Conservation (phyloP, 2,329 filamentous ascomycete genomes). For the Diatrype stigma region DNA sequence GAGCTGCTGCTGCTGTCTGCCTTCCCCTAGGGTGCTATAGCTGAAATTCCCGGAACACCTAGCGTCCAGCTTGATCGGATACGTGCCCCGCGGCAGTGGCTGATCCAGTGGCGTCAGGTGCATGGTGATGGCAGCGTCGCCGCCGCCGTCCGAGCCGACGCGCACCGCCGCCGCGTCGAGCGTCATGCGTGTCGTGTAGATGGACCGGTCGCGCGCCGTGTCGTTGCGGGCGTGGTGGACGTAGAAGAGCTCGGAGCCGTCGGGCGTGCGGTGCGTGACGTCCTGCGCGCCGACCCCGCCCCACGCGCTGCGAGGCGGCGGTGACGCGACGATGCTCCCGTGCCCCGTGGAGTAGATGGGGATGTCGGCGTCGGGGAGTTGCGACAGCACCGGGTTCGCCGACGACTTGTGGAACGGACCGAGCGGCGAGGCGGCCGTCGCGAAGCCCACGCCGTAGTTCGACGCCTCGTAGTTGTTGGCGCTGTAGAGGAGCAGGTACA, state of each 20-base stretch:
- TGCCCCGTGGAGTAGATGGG: constrained; percentile 32
- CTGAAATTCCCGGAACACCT: constrained; percentile 6
- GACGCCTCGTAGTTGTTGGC: constrained; percentile 14
- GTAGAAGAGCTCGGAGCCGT: constrained; percentile 30
- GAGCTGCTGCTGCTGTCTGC: no score
- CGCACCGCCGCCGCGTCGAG: constrained; percentile 18
- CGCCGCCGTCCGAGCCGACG: constrained; percentile 23
- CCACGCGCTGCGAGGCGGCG: constrained; percentile 18
- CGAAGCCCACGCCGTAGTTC: constrained; percentile 34
- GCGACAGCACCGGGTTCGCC: constrained; percentile 28
- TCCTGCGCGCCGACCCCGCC: constrained; percentile 25
- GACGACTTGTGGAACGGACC: constrained; percentile 30
- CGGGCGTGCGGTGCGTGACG: constrained; percentile 24
- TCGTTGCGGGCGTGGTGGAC: constrained; percentile 30
- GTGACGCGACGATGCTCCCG: constrained; percentile 30
- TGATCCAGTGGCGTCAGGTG: constrained; percentile 28
- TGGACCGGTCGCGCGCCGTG: constrained; percentile 21
- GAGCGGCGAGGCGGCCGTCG: constrained; percentile 27
- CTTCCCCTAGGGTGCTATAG: not conserved
- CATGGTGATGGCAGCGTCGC: constrained; percentile 26
- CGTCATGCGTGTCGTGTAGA: constrained; percentile 30
- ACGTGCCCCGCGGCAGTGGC: constrained; percentile 25
- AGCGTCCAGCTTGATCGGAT: constrained; percentile 21
- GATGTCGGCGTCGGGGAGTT: constrained; percentile 21
- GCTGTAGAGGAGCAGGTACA: constrained; percentile 29